Evolutionary conservation across 2,329 filamentous ascomycete genomes (phyloP).

Genomic region (Alternaria brassicae): DNA sequence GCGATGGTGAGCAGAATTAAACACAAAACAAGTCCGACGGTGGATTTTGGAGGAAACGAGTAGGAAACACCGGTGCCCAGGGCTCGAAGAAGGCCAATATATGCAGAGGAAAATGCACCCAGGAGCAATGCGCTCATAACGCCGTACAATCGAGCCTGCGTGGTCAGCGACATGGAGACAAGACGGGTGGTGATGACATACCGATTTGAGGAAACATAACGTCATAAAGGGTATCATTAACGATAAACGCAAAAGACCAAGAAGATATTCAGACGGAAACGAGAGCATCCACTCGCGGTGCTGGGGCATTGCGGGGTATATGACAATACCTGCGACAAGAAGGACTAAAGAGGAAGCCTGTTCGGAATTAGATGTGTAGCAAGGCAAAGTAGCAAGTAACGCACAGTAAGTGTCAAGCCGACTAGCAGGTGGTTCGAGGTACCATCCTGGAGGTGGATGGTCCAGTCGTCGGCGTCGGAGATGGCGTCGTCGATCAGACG

Average conservation of each 20-base stretch:
- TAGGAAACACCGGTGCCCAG: constrained; percentile 44
- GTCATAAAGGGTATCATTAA: constrained; percentile 50
- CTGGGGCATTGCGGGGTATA: constrained; percentile 43
- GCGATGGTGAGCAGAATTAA: constrained; percentile 42
- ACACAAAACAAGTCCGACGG: constrained; percentile 38
- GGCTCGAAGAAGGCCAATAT: constrained; percentile 41
- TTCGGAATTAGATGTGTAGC: constrained; percentile 21
- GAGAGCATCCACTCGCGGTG: constrained; percentile 46
- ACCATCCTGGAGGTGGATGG: constrained; percentile 36
- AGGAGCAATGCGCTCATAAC: constrained; percentile 46
- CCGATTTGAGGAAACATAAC: constrained; percentile 46
- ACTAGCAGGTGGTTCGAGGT: constrained; percentile 37
- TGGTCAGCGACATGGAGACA: constrained; percentile 18
- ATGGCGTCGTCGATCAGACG: constrained; percentile 39
- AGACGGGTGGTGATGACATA: constrained; percentile 22
- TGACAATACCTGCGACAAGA: constrained; percentile 36
- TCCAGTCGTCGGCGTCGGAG: constrained; percentile 31
- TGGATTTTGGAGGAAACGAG: constrained; percentile 46
- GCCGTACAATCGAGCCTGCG: constrained; percentile 42
- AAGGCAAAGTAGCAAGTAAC: background rate
- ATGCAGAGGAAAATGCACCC: constrained; percentile 46
- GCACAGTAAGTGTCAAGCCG: constrained; percentile 41
- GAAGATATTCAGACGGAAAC: constrained; percentile 42
- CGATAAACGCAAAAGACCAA: constrained; percentile 45
- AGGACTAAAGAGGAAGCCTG: constrained; percentile 43